These are phyloP conservation scores for Yamadazyma oceani DNA, from an alignment of 1,139 yeast species.

Conservation along the genomic window DNA sequence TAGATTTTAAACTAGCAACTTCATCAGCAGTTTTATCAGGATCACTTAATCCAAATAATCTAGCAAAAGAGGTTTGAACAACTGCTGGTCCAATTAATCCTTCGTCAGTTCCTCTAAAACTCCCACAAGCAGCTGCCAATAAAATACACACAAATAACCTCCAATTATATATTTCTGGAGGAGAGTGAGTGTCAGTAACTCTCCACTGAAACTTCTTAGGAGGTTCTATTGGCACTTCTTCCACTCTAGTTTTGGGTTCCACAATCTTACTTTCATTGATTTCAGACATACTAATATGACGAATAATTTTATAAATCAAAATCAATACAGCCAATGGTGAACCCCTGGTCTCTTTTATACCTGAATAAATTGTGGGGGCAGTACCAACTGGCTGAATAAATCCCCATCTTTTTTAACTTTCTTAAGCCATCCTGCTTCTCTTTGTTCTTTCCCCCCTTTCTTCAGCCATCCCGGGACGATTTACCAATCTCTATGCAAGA, in stretches of 20 bases:
- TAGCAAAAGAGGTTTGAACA: slow-evolving; percentile 44
- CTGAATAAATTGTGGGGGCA: no score
- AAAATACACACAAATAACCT: slow-evolving; percentile 48
- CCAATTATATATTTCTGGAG: slow-evolving; percentile 49
- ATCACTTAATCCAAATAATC: slow-evolving; percentile 48
- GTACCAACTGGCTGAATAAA: no score
- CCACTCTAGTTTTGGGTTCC: slow-evolving; percentile 5
- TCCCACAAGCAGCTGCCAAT: slow-evolving; percentile 58
- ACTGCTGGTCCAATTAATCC: slow-evolving; percentile 47
- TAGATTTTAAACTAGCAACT: slow-evolving; percentile 51
- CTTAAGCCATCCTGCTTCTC: no score
- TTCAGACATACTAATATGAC: no score
- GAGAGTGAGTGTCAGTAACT: slow-evolving; percentile 38
- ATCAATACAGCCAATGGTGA: no score
- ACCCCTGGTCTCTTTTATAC: no score
- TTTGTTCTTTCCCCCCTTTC: no score
- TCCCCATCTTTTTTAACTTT: no score
- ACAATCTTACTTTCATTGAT: slow-evolving; percentile 6
- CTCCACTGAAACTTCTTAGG: slow-evolving; percentile 26
- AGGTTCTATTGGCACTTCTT: slow-evolving; percentile 3
- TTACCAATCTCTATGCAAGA: no score
- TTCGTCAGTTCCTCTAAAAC: slow-evolving; percentile 64
- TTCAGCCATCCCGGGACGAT: no score
- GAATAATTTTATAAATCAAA: no score
- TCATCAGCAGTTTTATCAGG: slow-evolving; percentile 30